A percentile compares a stretch with the other conserved stretches of the same genome.
phyloP scores from a whole-genome alignment of 306 rosid species.

The Morella rubra region DNA sequence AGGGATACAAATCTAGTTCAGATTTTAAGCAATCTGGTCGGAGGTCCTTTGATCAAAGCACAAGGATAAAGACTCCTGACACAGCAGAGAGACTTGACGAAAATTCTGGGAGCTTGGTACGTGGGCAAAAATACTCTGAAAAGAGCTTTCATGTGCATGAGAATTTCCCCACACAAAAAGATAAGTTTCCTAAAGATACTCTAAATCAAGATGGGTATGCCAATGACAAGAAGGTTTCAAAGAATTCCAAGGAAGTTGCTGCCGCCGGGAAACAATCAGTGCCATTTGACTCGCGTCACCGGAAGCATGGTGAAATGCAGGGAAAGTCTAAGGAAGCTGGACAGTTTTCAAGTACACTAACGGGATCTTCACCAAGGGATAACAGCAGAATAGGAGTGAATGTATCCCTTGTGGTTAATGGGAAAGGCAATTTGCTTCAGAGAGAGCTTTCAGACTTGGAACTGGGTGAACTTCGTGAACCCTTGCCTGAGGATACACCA shows the following conservation, averaged over 20 bases:
- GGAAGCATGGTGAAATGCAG: conserved; percentile 56
- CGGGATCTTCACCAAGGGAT: conserved; percentile 58
- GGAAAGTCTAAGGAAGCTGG: conserved; percentile 59
- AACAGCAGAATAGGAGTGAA: conserved; percentile 37
- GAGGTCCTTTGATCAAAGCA: conserved; percentile 56
- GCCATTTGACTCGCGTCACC: conserved; percentile 52
- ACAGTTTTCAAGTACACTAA: conserved; percentile 38
- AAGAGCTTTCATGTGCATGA: conserved; percentile 53
- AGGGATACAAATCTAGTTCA: conserved; percentile 50
- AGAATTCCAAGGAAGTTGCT: conserved; percentile 61
- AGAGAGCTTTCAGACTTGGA: conserved; percentile 92
- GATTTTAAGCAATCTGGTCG: conserved; percentile 58
- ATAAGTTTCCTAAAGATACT: conserved; percentile 49
- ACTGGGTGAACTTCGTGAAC: conserved; percentile 94
- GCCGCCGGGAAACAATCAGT: conserved; percentile 47
- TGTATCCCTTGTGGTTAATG: conserved; percentile 62
- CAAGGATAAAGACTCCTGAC: conserved; percentile 47
- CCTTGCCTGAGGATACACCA: conserved; percentile 60
- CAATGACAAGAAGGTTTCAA: conserved; percentile 51
- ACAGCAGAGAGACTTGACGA: conserved; percentile 52
- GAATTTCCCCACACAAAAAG: conserved; percentile 43
- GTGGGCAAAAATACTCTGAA: conserved; percentile 50
- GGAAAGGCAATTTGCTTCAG: conserved; percentile 66
- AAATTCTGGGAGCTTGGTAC: conserved; percentile 51
- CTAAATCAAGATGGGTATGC: conserved; percentile 49